Conservation (phyloP, 306 rosid species). For the Prunus kanzakura region DNA sequence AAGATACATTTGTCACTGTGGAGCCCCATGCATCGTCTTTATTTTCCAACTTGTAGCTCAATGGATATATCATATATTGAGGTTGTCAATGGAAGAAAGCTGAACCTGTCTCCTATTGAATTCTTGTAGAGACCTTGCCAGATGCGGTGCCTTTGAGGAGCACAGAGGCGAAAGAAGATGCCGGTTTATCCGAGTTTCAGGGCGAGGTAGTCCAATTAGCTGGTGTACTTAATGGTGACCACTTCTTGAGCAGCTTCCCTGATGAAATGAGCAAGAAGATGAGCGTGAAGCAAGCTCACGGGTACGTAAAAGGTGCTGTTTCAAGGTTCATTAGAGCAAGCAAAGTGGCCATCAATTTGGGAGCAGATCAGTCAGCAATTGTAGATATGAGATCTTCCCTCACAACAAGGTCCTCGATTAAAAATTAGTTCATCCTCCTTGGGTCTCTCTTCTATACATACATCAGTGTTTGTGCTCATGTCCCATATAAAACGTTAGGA, state of each 20-base stretch:
- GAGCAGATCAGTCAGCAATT: constrained; percentile 86
- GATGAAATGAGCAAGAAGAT: constrained; percentile 81
- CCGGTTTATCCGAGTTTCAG: constrained; percentile 72
- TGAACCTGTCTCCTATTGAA: neutral
- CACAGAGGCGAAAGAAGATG: constrained; percentile 65
- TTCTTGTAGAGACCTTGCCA: constrained; percentile 72
- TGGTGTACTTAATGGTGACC: constrained; percentile 92
- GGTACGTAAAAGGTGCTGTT: constrained; percentile 73
- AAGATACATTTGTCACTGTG: neutral
- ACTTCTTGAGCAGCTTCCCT: constrained; percentile 87
- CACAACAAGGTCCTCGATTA: constrained; percentile 72
- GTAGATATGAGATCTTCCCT: constrained; percentile 99
- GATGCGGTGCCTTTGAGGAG: constrained; percentile 75
- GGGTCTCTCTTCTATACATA: neutral
- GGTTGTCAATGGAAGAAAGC: neutral
- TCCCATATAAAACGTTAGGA: too few species aligned
- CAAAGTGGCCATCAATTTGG: constrained; percentile 87
- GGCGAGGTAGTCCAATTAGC: constrained; percentile 90
- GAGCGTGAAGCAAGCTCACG: constrained; percentile 82
- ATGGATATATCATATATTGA: neutral
- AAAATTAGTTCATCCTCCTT: neutral
- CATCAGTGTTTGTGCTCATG: neutral
- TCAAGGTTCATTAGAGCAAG: constrained; percentile 92
- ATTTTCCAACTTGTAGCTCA: neutral
- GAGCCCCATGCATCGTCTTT: neutral